Conservation (phyloP, 2,329 filamentous ascomycete genomes). For the Claviceps spartinae region DNA sequence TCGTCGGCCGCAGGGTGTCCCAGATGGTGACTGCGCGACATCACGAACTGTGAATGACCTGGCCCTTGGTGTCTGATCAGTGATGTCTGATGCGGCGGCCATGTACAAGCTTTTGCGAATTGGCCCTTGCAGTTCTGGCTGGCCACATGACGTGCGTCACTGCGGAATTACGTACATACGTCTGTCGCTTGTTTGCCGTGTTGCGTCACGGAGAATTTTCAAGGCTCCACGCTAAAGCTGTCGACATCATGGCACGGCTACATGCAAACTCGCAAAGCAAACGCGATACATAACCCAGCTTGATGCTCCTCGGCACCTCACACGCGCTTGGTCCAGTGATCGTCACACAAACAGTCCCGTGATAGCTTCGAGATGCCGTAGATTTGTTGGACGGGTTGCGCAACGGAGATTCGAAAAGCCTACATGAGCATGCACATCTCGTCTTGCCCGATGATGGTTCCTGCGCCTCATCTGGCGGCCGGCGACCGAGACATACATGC, state of each 20-base stretch:
- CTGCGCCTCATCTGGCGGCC: neutral
- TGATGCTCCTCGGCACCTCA: too few species aligned
- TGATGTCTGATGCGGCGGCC: neutral
- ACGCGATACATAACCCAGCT: too few species aligned
- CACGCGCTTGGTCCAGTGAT: neutral
- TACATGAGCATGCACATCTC: neutral
- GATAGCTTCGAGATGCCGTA: neutral
- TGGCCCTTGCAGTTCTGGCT: neutral
- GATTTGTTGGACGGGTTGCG: neutral
- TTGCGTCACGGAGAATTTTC: neutral
- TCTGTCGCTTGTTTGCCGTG: neutral
- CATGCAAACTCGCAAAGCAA: too few species aligned
- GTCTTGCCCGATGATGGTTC: neutral
- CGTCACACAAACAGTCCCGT: neutral
- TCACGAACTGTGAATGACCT: neutral
- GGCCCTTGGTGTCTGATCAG: neutral
- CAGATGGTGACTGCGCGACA: neutral
- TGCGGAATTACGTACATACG: neutral
- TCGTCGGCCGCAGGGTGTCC: neutral
- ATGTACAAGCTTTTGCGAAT: neutral
- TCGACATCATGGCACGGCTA: too few species aligned
- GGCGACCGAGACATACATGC: neutral
- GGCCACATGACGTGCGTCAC: neutral
- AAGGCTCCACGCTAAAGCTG: too few species aligned
- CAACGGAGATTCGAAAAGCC: neutral